phyloP scores from a whole-genome alignment of 345 rosid species.

The Corymbia maculata region DNA sequence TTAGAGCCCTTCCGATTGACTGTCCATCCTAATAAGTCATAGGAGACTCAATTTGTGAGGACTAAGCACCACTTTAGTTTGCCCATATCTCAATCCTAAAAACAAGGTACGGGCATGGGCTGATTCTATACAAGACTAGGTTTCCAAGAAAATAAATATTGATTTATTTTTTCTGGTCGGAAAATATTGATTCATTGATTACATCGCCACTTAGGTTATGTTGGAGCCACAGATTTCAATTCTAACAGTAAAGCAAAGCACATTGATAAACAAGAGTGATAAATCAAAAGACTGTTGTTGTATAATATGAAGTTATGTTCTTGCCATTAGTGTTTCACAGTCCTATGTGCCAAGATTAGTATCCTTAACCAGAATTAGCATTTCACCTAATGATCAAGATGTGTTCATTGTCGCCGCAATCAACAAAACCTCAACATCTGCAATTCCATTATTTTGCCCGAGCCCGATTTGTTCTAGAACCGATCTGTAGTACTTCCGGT shows the following conservation, averaged over 20 bases:
- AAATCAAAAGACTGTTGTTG: background rate
- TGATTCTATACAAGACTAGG: background rate
- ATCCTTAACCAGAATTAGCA: background rate
- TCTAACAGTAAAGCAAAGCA: background rate
- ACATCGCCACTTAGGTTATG: background rate
- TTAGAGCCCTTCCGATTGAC: background rate
- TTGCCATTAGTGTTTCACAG: background rate
- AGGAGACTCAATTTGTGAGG: background rate
- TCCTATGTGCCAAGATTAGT: background rate
- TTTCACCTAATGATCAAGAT: background rate
- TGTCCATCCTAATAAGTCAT: background rate
- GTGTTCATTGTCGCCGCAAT: background rate
- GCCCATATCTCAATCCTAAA: background rate
- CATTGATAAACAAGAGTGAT: background rate
- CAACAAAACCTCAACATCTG: background rate
- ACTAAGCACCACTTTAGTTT: background rate
- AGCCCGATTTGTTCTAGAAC: background rate
- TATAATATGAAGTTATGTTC: background rate
- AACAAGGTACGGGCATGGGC: background rate
- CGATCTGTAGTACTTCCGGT: background rate
- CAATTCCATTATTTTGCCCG: background rate
- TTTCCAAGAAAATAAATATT: background rate
- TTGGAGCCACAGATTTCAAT: background rate
- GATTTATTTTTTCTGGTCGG: too few relatives aligned
- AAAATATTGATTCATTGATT: background rate